Evolutionary conservation across 2,329 filamentous ascomycete genomes (phyloP).

Genomic region (Epichloe scottii): DNA sequence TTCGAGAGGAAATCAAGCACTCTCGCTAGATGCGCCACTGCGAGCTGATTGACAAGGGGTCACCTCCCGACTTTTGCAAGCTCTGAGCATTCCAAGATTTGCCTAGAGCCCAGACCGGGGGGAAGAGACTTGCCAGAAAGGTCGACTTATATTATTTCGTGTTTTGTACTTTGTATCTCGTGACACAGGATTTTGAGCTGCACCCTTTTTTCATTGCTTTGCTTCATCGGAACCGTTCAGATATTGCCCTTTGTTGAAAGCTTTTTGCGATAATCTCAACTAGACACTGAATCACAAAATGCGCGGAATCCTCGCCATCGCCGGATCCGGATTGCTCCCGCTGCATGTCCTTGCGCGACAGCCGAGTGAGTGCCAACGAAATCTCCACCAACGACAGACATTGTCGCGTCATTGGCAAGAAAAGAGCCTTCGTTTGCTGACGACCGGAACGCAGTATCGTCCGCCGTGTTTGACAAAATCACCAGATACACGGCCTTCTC

Average conservation of each 20-base stretch:
- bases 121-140: too few species aligned
- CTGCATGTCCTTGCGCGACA: background rate
- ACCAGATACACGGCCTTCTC: background rate
- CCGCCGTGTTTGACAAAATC: slow-evolving; percentile 2
- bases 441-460: background rate
- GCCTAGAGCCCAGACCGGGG: too few species aligned
- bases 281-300: background rate
- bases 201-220: too few species aligned
- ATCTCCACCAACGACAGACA: too few species aligned
- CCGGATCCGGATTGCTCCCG: slow-evolving; percentile 1
- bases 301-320: background rate
- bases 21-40: background rate
- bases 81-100: too few species aligned
- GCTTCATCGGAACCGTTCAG: too few species aligned
- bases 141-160: too few species aligned
- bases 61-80: background rate
- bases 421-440: background rate
- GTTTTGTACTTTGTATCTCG: too few species aligned
- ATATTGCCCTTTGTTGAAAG: too few species aligned
- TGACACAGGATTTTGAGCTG: too few species aligned
- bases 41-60: background rate
- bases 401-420: too few species aligned
- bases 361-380: background rate
- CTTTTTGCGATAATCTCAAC: background rate
- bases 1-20: background rate